Percentiles rank a stretch among this genome's conserved stretches.
Evolutionary conservation across 1,284 basidiomycete genomes (phyloP).

Genomic region (Cutaneotrichosporon cyanovorans): DNA sequence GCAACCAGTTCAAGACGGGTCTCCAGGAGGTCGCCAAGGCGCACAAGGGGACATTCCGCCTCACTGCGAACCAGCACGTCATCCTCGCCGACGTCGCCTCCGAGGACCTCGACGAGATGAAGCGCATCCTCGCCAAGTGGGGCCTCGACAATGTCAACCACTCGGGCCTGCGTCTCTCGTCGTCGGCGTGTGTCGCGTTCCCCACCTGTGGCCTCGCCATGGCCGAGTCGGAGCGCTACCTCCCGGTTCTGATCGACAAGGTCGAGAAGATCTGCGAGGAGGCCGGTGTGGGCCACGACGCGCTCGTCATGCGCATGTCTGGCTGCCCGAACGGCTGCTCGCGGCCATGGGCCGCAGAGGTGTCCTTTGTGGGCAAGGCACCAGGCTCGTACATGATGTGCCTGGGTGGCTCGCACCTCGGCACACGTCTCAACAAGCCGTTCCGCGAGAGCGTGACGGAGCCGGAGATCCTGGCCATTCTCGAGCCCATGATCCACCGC

Average conservation of each 20-base stretch:
- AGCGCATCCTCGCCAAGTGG: conserved; percentile 72
- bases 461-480: conserved; percentile 84
- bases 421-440: conserved; percentile 81
- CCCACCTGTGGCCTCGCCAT: conserved; percentile 94
- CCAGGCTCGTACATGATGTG: conserved; percentile 91
- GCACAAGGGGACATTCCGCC: conserved; percentile 86
- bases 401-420: conserved; percentile 89
- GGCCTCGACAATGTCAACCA: conserved; percentile 83
- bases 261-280: conserved; percentile 92
- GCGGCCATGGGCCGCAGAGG: conserved; percentile 90
- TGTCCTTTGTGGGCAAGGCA: conserved; percentile 95
- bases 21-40: conserved; percentile 85
- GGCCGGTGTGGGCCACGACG: conserved; percentile 82
- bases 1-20: conserved; percentile 84
- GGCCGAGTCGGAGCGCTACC: conserved; percentile 91
- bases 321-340: conserved; percentile 89
- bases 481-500: conserved; percentile 83
- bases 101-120: conserved; percentile 68
- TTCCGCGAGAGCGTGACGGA: conserved; percentile 78
- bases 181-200: conserved; percentile 94
- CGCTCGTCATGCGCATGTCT: conserved; percentile 97
- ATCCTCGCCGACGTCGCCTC: conserved; percentile 75
- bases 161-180: conserved; percentile 71
- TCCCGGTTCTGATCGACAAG: conserved; percentile 91
- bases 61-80: conserved; percentile 93